phyloP scores from a whole-genome alignment of 2,329 filamentous ascomycete genomes.

The Alternaria rosae region DNA sequence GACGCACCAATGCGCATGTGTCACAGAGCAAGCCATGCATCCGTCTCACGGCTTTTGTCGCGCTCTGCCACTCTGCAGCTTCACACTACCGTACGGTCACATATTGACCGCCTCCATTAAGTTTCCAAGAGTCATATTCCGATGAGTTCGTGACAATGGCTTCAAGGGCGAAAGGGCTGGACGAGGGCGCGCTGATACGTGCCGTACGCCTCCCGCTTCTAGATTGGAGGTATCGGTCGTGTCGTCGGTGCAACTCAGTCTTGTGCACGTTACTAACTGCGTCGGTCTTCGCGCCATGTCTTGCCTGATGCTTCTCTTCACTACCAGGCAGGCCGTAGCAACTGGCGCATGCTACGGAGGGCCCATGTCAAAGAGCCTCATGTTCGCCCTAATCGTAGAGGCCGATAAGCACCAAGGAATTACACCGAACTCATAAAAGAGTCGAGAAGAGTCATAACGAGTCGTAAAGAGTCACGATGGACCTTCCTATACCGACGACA shows the following conservation, averaged over 20 bases:
- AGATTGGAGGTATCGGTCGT: neutral
- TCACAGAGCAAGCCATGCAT: neutral
- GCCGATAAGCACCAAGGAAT: neutral
- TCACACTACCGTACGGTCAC: constrained; percentile 1
- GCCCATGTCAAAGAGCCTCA: neutral
- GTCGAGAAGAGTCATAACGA: neutral
- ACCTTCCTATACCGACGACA: neutral
- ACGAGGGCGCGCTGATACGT: neutral
- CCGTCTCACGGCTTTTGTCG: neutral
- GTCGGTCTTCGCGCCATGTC: neutral
- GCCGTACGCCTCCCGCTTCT: neutral
- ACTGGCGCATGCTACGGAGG: neutral
- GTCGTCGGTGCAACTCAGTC: neutral
- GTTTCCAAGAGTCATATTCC: neutral
- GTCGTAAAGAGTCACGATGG: neutral
- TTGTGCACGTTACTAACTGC: neutral
- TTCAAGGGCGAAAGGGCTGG: neutral
- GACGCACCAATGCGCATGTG: constrained; percentile 1
- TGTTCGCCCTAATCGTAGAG: neutral
- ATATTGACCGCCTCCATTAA: neutral
- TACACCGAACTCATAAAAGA: neutral
- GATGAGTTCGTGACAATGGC: neutral
- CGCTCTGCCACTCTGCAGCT: neutral
- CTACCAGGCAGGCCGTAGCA: neutral
- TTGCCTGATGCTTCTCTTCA: neutral